These are phyloP conservation scores for Phytophthora hybrid DNA, from an alignment of 352 stramenopile genomes.

Conservation along the genomic window DNA sequence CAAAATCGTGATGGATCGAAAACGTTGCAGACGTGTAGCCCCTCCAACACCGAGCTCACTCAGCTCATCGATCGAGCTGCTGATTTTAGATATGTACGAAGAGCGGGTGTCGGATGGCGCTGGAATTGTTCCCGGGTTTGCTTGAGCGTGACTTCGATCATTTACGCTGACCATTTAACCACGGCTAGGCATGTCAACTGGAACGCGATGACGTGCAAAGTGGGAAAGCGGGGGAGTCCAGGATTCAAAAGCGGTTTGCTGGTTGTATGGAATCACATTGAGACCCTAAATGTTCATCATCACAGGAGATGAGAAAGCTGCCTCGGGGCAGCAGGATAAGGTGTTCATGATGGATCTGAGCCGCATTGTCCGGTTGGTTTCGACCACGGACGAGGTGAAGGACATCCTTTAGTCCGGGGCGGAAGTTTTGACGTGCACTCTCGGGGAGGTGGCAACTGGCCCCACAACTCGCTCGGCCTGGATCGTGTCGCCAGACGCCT, in stretches of 20 bases:
- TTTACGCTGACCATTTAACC: conserved; percentile 7
- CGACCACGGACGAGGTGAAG: neutral
- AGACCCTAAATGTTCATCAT: neutral
- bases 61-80: neutral
- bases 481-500: neutral
- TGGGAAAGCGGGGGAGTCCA: neutral
- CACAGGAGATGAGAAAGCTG: neutral
- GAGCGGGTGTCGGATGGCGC: neutral
- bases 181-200: neutral
- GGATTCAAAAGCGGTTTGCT: too few species aligned
- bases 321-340: neutral
- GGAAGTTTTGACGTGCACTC: neutral
- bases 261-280: too few species aligned
- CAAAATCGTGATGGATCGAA: neutral
- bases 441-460: conserved; percentile 19
- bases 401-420: neutral
- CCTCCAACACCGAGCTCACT: neutral
- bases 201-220: neutral
- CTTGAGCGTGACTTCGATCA: conserved; percentile 18
- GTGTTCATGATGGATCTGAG: neutral
- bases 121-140: neutral
- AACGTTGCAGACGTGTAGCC: neutral
- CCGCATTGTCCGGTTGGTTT: conserved; percentile 18
- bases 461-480: neutral
- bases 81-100: conserved; percentile 9